A percentile compares a stretch with the other conserved stretches of the same genome.
Conservation (phyloP, 768 basidiomycete species). For the Calocybe cyanea region DNA sequence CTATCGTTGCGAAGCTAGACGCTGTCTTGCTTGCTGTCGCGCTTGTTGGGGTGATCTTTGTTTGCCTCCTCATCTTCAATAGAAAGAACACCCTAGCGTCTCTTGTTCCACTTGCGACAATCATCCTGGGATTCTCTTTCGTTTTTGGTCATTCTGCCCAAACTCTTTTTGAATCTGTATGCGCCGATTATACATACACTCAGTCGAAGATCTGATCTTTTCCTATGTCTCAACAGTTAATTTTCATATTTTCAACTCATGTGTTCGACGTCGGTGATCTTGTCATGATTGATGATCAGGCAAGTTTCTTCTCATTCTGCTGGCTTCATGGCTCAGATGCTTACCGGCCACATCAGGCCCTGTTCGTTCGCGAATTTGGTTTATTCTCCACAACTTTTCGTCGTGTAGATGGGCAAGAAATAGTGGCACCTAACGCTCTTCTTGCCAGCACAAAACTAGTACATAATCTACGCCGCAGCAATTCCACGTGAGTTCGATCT, state of each 20-base stretch:
- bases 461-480: slow-evolving; percentile 73
- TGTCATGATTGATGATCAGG: slow-evolving; percentile 77
- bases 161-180: slow-evolving; percentile 71
- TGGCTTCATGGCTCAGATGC: not conserved
- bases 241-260: slow-evolving; percentile 84
- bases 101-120: slow-evolving; percentile 74
- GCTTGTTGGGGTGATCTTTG: slow-evolving; percentile 58
- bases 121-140: slow-evolving; percentile 81
- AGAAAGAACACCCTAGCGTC: slow-evolving; percentile 60
- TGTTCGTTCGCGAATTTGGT: slow-evolving; percentile 74
- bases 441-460: slow-evolving; percentile 69
- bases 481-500: slow-evolving; percentile 54
- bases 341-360: slow-evolving; percentile 9
- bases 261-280: slow-evolving; percentile 84
- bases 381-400: slow-evolving; percentile 77
- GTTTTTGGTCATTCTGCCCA: slow-evolving; percentile 82
- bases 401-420: slow-evolving; percentile 77
- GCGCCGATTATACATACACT: too few relatives aligned
- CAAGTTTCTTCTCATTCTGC: slow-evolving; percentile 17
- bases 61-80: slow-evolving; percentile 75
- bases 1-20: slow-evolving; percentile 74
- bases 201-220: not conserved
- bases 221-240: slow-evolving; percentile 41
- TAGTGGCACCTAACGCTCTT: slow-evolving; percentile 74
- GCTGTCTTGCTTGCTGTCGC: slow-evolving; percentile 63